A percentile compares a stretch with the other conserved stretches of the same genome.
These are phyloP conservation scores for Penicillium sp. DNA, from an alignment of 2,329 filamentous ascomycete genomes.

Conservation along the genomic window DNA sequence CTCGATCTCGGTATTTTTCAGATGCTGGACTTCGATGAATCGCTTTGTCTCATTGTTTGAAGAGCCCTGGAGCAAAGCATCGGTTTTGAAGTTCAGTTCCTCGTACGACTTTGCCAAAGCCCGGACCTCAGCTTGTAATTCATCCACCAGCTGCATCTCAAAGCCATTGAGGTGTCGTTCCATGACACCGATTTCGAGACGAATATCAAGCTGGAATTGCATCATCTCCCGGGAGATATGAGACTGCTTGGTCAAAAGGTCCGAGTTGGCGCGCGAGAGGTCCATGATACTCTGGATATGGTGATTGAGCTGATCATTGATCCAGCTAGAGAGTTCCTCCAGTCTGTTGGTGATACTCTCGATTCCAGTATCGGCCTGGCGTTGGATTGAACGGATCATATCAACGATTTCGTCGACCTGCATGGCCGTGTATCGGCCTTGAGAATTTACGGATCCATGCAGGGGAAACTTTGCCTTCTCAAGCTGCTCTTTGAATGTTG, in stretches of 20 bases:
- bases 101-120: constrained; percentile 3
- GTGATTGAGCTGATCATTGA: constrained; percentile 14
- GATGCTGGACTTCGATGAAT: constrained; percentile 12
- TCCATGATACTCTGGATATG: constrained; percentile 12
- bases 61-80: constrained; percentile 2
- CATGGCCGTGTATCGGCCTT: neutral
- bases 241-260: constrained; percentile 11
- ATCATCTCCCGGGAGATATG: constrained; percentile 14
- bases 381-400: constrained; percentile 14
- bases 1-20: constrained; percentile 15
- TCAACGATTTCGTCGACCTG: constrained; percentile 16
- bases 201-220: constrained; percentile 17
- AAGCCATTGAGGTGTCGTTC: constrained; percentile 13
- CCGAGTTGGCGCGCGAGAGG: constrained; percentile 12
- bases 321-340: constrained; percentile 17
- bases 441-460: neutral
- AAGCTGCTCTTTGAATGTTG: constrained; percentile 17
- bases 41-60: constrained; percentile 1
- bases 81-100: constrained; percentile 13
- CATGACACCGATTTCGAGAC: constrained; percentile 13
- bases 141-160: constrained; percentile 14
- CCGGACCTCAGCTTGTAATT: constrained; percentile 13
- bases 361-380: constrained; percentile 9
- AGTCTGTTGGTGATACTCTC: constrained; percentile 9
- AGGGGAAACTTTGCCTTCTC: constrained; percentile 1